A percentile compares a stretch with the other conserved stretches of the same genome.
These are phyloP conservation scores for Trametes coccinea DNA, from an alignment of 768 basidiomycete species.

Conservation along the genomic window DNA sequence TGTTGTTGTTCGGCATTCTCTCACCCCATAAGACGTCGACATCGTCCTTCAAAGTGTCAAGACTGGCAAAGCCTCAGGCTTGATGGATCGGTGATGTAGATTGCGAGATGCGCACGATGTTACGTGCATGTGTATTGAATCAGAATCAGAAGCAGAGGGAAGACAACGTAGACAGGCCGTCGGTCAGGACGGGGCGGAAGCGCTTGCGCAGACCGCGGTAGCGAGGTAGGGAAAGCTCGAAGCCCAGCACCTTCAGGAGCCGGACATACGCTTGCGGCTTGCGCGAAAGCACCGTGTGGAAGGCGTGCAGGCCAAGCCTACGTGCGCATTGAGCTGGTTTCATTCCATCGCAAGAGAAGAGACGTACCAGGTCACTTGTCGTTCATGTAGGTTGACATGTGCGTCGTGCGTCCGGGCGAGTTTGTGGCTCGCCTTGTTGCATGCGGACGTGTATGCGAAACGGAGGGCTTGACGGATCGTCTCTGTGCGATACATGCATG, in stretches of 20 bases:
- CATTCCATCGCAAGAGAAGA: conserved; percentile 4
- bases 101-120: background rate
- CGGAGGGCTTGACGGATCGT: conserved; percentile 61
- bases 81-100: too few species aligned
- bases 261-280: conserved; percentile 50
- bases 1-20: conserved; percentile 7
- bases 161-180: conserved; percentile 38
- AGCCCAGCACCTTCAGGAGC: conserved; percentile 49
- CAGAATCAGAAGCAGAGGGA: conserved; percentile 27
- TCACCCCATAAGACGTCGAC: background rate
- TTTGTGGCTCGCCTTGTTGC: conserved; percentile 44
- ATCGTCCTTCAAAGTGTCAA: too few species aligned
- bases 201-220: conserved; percentile 43
- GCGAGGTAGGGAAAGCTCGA: conserved; percentile 51
- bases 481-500: conserved; percentile 39
- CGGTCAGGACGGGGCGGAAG: conserved; percentile 50
- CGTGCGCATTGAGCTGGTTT: background rate
- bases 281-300: conserved; percentile 60
- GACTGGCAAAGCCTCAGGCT: too few species aligned
- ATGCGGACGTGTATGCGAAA: conserved; percentile 54
- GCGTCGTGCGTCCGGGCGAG: conserved; percentile 41
- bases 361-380: conserved; percentile 61
- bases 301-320: conserved; percentile 87
- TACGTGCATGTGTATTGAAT: background rate
- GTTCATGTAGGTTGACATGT: conserved; percentile 48